These are phyloP conservation scores for Scutellaria minor DNA, from an alignment of 257 asterid species.

Conservation along the genomic window DNA sequence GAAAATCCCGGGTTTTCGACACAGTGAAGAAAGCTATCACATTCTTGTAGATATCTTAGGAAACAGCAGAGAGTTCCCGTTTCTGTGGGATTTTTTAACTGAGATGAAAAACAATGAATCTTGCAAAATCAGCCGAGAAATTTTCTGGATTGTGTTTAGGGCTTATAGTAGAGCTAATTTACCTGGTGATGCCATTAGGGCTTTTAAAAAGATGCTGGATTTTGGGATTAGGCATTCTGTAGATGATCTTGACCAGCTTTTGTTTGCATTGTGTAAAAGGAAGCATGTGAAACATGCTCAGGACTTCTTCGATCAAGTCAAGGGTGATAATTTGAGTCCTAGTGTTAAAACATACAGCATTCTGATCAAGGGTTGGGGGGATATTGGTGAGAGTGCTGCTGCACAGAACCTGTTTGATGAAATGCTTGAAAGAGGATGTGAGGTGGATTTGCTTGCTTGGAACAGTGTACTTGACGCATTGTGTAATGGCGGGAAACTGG, in stretches of 20 bases:
- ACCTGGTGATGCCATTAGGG: slow-evolving; percentile 85
- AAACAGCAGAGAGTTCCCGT: slow-evolving; percentile 79
- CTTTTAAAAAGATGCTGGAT: slow-evolving; percentile 80
- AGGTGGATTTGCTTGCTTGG: slow-evolving; percentile 75
- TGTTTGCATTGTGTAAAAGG: slow-evolving; percentile 64
- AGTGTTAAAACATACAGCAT: slow-evolving; percentile 75
- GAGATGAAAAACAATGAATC: slow-evolving; percentile 53
- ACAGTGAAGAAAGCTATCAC: slow-evolving; percentile 66
- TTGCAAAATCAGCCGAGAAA: slow-evolving; percentile 53
- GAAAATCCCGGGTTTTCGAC: slow-evolving; percentile 61
- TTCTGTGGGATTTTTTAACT: slow-evolving; percentile 79
- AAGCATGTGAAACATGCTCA: slow-evolving; percentile 75
- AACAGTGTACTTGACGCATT: slow-evolving; percentile 69
- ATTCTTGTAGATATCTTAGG: slow-evolving; percentile 78
- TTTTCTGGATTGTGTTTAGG: slow-evolving; percentile 72
- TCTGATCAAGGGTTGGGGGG: slow-evolving; percentile 89
- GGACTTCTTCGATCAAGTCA: slow-evolving; percentile 65
- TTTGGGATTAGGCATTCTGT: slow-evolving; percentile 69
- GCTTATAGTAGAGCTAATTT: slow-evolving; percentile 75
- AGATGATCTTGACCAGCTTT: slow-evolving; percentile 75
- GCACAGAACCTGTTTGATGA: slow-evolving; percentile 76
- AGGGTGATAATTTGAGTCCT: slow-evolving; percentile 45
- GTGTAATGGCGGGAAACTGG: slow-evolving; percentile 76
- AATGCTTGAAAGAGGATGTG: slow-evolving; percentile 69
- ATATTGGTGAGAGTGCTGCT: slow-evolving; percentile 48